Evolutionary conservation across 108 stramenopile species (phyloP).

Genomic region (Pseudonitzschia multistriata): DNA sequence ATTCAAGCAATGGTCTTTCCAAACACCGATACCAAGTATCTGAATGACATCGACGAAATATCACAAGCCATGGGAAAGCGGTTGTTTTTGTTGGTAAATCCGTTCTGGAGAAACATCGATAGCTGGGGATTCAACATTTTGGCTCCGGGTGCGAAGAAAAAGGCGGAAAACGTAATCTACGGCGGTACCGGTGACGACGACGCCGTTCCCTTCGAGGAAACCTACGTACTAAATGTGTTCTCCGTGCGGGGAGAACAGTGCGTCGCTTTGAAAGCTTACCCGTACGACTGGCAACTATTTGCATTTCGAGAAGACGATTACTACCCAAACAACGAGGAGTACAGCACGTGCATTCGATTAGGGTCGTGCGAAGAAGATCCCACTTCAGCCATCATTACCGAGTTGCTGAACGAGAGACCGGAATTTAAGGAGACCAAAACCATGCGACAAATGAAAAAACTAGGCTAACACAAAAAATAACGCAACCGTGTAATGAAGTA

Average conservation of each 20-base stretch:
- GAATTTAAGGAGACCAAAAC: conserved; percentile 81
- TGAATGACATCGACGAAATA: conserved; percentile 67
- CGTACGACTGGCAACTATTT: conserved; percentile 88
- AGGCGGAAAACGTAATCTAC: conserved; percentile 61
- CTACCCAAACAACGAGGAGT: conserved; percentile 37
- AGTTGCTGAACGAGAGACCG: conserved; percentile 54
- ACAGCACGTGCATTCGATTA: conserved; percentile 44
- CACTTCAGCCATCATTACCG: conserved; percentile 50
- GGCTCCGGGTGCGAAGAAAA: conserved; percentile 68
- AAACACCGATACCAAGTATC: conserved; percentile 80
- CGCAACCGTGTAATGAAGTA: background rate
- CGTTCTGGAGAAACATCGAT: conserved; percentile 81
- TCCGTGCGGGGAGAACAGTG: conserved; percentile 77
- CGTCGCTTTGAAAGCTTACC: conserved; percentile 78
- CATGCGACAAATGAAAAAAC: conserved; percentile 72
- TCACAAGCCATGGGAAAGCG: conserved; percentile 49
- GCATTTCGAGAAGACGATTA: conserved; percentile 71
- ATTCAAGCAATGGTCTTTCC: conserved; percentile 79
- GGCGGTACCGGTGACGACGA: conserved; percentile 18
- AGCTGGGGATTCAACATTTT: conserved; percentile 83
- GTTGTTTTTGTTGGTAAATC: conserved; percentile 76
- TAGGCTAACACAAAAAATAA: background rate
- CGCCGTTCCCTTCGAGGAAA: conserved; percentile 59
- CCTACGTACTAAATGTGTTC: conserved; percentile 60
- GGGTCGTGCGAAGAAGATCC: conserved; percentile 72